Base-by-base conservation (phyloP, 1,139 yeast genomes). In the Suhomyces maxii region DNA sequence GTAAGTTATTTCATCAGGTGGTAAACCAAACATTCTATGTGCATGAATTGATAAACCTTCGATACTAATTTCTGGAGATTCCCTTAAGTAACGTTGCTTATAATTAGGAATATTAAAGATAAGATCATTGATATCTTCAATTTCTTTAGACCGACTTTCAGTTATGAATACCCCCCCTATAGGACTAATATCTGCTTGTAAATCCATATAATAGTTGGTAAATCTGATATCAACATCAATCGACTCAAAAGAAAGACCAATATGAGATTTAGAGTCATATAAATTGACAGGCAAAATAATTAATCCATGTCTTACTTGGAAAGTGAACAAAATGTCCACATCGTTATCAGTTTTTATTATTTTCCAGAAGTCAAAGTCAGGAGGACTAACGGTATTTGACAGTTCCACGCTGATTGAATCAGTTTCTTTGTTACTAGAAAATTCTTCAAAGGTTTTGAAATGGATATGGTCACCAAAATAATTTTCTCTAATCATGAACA, bases 171-270 rank as follows among this genome's bases (percentile, higher is more conserved):
- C 64, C 0, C 78, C 77, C 12, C 57, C 60, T 1, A 78, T 61
- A 1, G 84, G 80, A 23, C 83, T 73, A 37, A 80, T 69, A 53
- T 82, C 79, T 18, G 82, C 84, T 53, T 83, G 84, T 60, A 84
- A 64, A 60, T 89, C 97, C 97, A 91, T 89, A 60, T 91, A 93
- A 62, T 86, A 91, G 56, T 89, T 88, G n/a, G 93, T 86, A 64
- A 89, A 87, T 44, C 98, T 71, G 34, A 89, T 72, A 58, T 90
- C 97, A 33, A 88, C 78, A 55, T 84, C 90, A 41, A 90, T 69
- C 32, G 78, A 72, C 31, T 84, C 84, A 58, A 89, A 84, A 34
- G 77, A 76, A 1, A 91, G 62, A 0, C 86, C 82, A 34, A 87
- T 59, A 59, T 84, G 86, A 0, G 87, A 77, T 13, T 74, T 69